A percentile compares a stretch with the other conserved stretches of the same genome.
These are phyloP conservation scores for Aureobasidium sp. DNA, from an alignment of 2,329 filamentous ascomycete genomes.

Conservation along the genomic window DNA sequence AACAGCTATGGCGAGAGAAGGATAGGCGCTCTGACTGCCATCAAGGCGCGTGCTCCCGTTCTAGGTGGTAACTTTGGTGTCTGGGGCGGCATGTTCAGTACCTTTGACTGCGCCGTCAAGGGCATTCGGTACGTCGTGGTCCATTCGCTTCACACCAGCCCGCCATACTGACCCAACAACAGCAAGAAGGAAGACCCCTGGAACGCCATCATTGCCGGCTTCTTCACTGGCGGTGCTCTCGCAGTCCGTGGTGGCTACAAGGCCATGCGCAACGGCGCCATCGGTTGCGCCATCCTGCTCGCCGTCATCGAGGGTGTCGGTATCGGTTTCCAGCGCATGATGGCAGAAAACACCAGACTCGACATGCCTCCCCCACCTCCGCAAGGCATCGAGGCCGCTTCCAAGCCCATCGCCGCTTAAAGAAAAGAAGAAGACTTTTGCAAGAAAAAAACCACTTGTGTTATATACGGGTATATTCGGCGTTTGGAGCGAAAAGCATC, in stretches of 20 bases:
- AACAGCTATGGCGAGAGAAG: slow-evolving; percentile 65
- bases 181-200: slow-evolving; percentile 92
- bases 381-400: slow-evolving; percentile 13
- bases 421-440: background rate
- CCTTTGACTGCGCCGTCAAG: slow-evolving; percentile 95
- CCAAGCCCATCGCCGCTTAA: slow-evolving; percentile 17
- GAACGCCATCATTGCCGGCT: slow-evolving; percentile 95
- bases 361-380: slow-evolving; percentile 49
- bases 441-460: background rate
- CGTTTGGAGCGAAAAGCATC: slow-evolving; percentile 14
- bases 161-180: slow-evolving; percentile 11
- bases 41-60: slow-evolving; percentile 94
- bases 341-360: slow-evolving; percentile 79
- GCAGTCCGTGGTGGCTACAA: slow-evolving; percentile 87
- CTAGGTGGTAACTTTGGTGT: slow-evolving; percentile 97
- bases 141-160: background rate
- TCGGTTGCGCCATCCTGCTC: slow-evolving; percentile 88
- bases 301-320: slow-evolving; percentile 97
- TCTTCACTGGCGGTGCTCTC: slow-evolving; percentile 89
- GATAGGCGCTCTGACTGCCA: slow-evolving; percentile 89
- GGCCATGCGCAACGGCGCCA: slow-evolving; percentile 89
- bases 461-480: slow-evolving; percentile 6
- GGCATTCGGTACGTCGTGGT: slow-evolving; percentile 44
- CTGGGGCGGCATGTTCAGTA: slow-evolving; percentile 93
- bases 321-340: slow-evolving; percentile 91